A percentile compares a stretch with the other conserved stretches of the same genome.
phyloP scores from a whole-genome alignment of 2,329 filamentous ascomycete species.

The Malbranchea cinnamomea region DNA sequence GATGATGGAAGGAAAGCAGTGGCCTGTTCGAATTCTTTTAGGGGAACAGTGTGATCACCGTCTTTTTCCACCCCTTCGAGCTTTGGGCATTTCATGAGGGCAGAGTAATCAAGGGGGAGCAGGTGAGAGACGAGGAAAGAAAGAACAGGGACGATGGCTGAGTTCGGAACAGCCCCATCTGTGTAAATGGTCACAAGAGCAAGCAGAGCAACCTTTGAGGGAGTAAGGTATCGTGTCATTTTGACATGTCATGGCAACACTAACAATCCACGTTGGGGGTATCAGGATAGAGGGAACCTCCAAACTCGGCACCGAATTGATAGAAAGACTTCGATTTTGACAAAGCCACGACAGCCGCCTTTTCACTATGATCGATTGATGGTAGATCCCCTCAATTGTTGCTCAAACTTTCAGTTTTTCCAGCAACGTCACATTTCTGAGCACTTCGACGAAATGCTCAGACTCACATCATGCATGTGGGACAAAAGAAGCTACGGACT shows the following conservation, averaged over 20 bases:
- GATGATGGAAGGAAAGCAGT: constrained; percentile 32
- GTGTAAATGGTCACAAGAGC: constrained; percentile 70
- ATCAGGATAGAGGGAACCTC: constrained; percentile 4
- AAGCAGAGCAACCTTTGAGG: constrained; percentile 71
- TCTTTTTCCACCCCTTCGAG: constrained; percentile 3
- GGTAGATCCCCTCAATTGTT: no score
- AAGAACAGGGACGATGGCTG: constrained; percentile 58
- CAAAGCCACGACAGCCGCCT: no score
- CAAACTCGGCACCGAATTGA: no score
- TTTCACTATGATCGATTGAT: no score
- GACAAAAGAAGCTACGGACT: no score
- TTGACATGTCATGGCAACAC: constrained; percentile 10
- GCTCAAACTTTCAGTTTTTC: no score
- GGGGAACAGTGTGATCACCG: constrained; percentile 16
- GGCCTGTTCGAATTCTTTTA: constrained; percentile 33
- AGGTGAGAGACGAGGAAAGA: constrained; percentile 65
- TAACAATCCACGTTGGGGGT: constrained; percentile 1
- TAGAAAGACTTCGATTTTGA: no score
- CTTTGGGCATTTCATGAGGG: constrained; percentile 10
- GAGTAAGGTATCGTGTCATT: constrained; percentile 77
- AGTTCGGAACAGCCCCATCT: constrained; percentile 51
- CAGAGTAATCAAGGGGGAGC: constrained; percentile 29
- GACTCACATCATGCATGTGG: no score
- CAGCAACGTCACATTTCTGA: no score
- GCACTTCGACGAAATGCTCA: no score